These are phyloP conservation scores for Incumbomyces lentus DNA, from an alignment of 2,329 filamentous ascomycete species.

Conservation along the genomic window DNA sequence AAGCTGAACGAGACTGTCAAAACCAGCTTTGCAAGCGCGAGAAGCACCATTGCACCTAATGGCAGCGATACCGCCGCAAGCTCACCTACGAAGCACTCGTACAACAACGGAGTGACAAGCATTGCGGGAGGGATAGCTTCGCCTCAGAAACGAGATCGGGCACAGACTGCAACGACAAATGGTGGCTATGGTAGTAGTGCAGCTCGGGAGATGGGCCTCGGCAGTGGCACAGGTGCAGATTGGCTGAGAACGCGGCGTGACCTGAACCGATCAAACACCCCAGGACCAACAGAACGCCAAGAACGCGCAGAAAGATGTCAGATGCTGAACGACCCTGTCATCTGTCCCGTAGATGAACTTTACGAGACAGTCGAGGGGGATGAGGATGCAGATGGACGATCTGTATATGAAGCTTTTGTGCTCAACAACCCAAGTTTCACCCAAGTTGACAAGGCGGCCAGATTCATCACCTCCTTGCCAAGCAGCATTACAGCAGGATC, in stretches of 20 bases:
- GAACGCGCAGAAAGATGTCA: conserved; percentile 84
- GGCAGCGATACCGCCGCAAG: conserved; percentile 28
- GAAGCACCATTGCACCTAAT: conserved; percentile 65
- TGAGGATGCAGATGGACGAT: conserved; percentile 73
- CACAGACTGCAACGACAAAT: conserved; percentile 25
- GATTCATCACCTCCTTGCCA: conserved; percentile 76
- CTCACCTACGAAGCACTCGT: conserved; percentile 39
- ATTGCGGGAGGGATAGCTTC: conserved; percentile 42
- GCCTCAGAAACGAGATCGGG: conserved; percentile 3
- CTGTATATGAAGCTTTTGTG: conserved; percentile 58
- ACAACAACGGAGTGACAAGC: conserved; percentile 39
- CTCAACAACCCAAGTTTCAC: conserved; percentile 67
- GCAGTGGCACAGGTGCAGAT: conserved; percentile 47
- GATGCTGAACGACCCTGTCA: conserved; percentile 82
- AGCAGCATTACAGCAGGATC: conserved; percentile 70
- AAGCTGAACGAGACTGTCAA: conserved; percentile 91
- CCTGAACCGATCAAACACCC: conserved; percentile 86
- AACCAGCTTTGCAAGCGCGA: conserved; percentile 79
- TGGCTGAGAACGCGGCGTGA: conserved; percentile 98
- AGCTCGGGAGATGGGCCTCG: conserved; percentile 61
- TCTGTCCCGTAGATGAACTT: conserved; percentile 83
- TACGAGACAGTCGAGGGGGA: conserved; percentile 79
- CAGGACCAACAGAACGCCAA: conserved; percentile 75
- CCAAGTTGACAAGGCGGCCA: conserved; percentile 89
- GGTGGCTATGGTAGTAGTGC: conserved; percentile 37